phyloP scores from a whole-genome alignment of 1,139 yeast species.

The Suhomyces yuchorum region DNA sequence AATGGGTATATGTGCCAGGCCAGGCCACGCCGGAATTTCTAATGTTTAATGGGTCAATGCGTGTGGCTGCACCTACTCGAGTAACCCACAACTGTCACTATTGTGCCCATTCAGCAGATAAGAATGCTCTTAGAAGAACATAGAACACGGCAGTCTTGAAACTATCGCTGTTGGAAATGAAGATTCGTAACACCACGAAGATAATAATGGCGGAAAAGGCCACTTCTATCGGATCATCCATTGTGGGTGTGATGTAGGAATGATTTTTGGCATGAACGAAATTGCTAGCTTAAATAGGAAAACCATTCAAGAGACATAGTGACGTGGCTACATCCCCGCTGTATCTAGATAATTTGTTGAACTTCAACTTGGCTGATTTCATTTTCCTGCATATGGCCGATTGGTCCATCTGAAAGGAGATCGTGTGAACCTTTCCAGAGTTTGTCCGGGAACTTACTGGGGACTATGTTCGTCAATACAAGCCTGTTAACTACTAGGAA shows the following conservation, averaged over 20 bases:
- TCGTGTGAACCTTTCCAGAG: too few relatives aligned
- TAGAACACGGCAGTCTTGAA: background rate
- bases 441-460: too few relatives aligned
- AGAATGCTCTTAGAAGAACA: background rate
- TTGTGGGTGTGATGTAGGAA: background rate
- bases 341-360: background rate
- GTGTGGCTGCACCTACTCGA: too few relatives aligned
- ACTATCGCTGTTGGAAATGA: background rate
- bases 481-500: too few relatives aligned
- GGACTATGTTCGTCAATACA: too few relatives aligned
- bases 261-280: background rate
- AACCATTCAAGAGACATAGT: background rate
- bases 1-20: too few relatives aligned
- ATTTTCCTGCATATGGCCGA: background rate
- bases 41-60: too few relatives aligned
- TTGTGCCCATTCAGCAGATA: slow-evolving; percentile 1
- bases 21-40: too few relatives aligned
- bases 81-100: background rate
- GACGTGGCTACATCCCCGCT: background rate
- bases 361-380: background rate
- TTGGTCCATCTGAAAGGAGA: background rate
- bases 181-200: slow-evolving; percentile 1
- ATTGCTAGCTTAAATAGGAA: background rate
- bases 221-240: background rate
- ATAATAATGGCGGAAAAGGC: background rate